A percentile compares a stretch with the other conserved stretches of the same genome.
Evolutionary conservation across 176 grass and related monocot species (phyloP).

Genomic region (Carex pumila): DNA sequence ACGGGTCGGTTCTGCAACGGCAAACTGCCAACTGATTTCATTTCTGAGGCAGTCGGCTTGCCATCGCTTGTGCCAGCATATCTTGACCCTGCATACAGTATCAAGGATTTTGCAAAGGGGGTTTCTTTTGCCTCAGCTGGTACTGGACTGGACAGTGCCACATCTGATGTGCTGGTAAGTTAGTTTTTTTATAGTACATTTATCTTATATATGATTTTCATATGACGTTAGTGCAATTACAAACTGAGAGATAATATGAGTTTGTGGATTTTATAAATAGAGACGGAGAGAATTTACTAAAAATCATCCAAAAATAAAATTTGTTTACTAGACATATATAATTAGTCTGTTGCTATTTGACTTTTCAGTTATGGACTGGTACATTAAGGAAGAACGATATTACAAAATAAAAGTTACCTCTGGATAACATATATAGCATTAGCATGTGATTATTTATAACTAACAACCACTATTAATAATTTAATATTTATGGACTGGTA

Average conservation of each 20-base stretch:
- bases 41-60: conserved; percentile 69
- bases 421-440: conserved; percentile 21
- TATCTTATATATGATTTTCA: neutral
- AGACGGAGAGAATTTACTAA: too few relatives aligned
- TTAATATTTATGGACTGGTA: neutral
- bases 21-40: conserved; percentile 55
- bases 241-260: neutral
- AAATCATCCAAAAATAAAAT: too few relatives aligned
- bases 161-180: conserved; percentile 66
- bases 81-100: conserved; percentile 58
- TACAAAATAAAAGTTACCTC: neutral
- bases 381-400: neutral
- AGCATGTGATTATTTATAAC: neutral
- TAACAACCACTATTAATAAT: neutral
- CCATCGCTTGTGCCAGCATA: conserved; percentile 69
- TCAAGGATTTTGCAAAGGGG: conserved; percentile 63
- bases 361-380: neutral
- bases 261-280: too few relatives aligned
- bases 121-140: conserved; percentile 92
- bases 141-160: conserved; percentile 78
- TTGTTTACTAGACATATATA: too few relatives aligned
- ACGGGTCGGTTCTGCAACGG: conserved; percentile 86
- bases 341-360: neutral
- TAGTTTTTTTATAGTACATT: neutral
- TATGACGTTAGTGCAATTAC: neutral